A percentile compares a stretch with the other conserved stretches of the same genome.
These are phyloP conservation scores for Monilinia aucupariae DNA, from an alignment of 2,329 filamentous ascomycete species.

Conservation along the genomic window DNA sequence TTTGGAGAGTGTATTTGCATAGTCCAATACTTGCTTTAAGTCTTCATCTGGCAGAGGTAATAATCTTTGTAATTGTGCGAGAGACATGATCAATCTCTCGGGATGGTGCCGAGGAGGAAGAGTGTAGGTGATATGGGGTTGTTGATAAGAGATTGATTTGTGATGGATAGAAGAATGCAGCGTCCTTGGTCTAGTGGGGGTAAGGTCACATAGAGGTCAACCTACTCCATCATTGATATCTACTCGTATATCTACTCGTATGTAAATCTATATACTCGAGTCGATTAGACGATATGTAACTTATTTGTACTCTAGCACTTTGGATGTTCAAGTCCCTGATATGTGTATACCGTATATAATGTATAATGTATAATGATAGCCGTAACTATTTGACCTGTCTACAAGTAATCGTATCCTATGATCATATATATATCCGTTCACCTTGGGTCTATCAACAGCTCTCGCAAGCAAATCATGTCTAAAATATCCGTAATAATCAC, in stretches of 20 bases:
- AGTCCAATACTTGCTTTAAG: constrained; percentile 76
- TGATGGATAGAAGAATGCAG: not conserved
- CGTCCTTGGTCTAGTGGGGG: too few species aligned
- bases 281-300: too few species aligned
- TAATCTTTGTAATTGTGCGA: constrained; percentile 69
- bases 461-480: not conserved
- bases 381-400: too few species aligned
- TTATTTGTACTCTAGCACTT: too few species aligned
- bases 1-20: constrained; percentile 71
- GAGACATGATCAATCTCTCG: constrained; percentile 35
- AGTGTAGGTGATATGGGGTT: not conserved
- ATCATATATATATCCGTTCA: not conserved
- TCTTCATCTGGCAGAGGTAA: constrained; percentile 82
- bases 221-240: too few species aligned
- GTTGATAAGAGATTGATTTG: not conserved
- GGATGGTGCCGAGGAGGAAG: not conserved
- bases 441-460: not conserved
- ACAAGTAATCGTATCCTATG: not conserved
- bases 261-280: too few species aligned
- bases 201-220: too few species aligned
- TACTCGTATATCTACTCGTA: too few species aligned
- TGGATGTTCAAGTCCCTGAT: too few species aligned
- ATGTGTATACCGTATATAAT: too few species aligned
- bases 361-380: too few species aligned
- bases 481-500: not conserved